Percentiles rank a stretch among this genome's conserved stretches.
These are phyloP conservation scores for Paramyrothecium roridum DNA, from an alignment of 2,329 filamentous ascomycete genomes.

Conservation along the genomic window DNA sequence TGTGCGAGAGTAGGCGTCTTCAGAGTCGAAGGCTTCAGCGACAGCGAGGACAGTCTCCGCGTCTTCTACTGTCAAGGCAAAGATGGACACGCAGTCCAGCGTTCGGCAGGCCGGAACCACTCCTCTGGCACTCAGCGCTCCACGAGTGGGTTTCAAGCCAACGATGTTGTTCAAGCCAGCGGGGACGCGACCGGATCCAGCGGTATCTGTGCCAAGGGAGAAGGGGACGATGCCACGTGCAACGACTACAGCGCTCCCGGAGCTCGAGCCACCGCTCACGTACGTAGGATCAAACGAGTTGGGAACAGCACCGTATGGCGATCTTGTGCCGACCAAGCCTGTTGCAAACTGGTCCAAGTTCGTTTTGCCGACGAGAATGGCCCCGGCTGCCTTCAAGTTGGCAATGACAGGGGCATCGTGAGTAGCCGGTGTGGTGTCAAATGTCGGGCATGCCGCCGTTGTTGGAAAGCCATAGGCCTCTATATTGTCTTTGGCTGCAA, in stretches of 20 bases:
- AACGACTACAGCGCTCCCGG: constrained; percentile 54
- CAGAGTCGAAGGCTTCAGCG: constrained; percentile 42
- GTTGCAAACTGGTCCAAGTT: constrained; percentile 63
- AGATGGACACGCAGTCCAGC: constrained; percentile 55
- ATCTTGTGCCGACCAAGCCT: constrained; percentile 58
- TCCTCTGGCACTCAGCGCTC: constrained; percentile 45
- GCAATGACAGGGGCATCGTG: constrained; percentile 45
- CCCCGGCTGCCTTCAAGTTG: constrained; percentile 48
- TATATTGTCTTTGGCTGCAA: constrained; percentile 56
- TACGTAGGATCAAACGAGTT: constrained; percentile 42
- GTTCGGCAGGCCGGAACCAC: constrained; percentile 54
- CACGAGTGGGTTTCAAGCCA: constrained; percentile 50
- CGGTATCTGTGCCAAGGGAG: constrained; percentile 54
- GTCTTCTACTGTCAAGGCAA: constrained; percentile 46
- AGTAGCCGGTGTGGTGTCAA: constrained; percentile 40
- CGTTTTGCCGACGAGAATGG: constrained; percentile 55
- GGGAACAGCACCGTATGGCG: constrained; percentile 54
- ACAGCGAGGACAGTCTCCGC: constrained; percentile 46
- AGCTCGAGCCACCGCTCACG: constrained; percentile 51
- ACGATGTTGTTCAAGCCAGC: constrained; percentile 51
- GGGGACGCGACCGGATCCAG: constrained; percentile 52
- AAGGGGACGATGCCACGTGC: constrained; percentile 52
- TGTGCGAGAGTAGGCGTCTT: constrained; percentile 50
- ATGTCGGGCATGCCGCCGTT: constrained; percentile 49
- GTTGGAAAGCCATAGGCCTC: constrained; percentile 48